Conservation (phyloP, 441 rosid genomes). For the Arabidopsis hybrid region DNA sequence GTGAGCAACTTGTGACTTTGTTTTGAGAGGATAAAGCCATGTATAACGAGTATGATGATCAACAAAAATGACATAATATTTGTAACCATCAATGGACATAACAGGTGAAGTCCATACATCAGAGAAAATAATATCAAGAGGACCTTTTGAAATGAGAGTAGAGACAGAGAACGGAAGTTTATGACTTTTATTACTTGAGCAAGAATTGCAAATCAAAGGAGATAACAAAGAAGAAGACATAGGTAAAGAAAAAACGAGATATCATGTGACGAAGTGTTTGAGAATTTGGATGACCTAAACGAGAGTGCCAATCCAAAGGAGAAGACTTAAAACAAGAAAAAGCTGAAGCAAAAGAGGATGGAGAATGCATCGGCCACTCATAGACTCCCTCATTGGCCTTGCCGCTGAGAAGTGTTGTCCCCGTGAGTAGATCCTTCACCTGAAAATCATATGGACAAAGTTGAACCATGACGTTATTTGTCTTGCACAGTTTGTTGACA, state of each 20-base stretch:
- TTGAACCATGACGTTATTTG: too few species aligned
- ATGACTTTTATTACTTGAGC: not conserved
- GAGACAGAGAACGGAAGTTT: too few species aligned
- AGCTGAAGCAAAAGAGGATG: too few species aligned
- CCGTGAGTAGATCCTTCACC: not conserved
- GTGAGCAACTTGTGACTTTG: not conserved
- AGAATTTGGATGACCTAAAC: too few species aligned
- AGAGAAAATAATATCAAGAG: not conserved
- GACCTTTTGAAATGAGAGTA: too few species aligned
- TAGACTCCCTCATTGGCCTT: not conserved
- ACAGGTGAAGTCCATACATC: not conserved
- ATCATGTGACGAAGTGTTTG: too few species aligned
- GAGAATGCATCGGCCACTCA: not conserved
- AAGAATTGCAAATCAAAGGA: not conserved
- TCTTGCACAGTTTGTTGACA: too few species aligned
- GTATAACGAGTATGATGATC: too few species aligned
- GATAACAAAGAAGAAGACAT: not conserved
- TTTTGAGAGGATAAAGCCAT: not conserved
- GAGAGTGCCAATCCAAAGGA: too few species aligned
- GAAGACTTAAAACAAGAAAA: too few species aligned
- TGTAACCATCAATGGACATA: not conserved
- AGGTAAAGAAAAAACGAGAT: accelerated
- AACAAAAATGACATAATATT: not conserved
- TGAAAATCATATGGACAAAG: not conserved
- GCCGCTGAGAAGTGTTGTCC: not conserved